Evolutionary conservation across 2,329 filamentous ascomycete species (phyloP).

Genomic region (Fusarium anguioides): DNA sequence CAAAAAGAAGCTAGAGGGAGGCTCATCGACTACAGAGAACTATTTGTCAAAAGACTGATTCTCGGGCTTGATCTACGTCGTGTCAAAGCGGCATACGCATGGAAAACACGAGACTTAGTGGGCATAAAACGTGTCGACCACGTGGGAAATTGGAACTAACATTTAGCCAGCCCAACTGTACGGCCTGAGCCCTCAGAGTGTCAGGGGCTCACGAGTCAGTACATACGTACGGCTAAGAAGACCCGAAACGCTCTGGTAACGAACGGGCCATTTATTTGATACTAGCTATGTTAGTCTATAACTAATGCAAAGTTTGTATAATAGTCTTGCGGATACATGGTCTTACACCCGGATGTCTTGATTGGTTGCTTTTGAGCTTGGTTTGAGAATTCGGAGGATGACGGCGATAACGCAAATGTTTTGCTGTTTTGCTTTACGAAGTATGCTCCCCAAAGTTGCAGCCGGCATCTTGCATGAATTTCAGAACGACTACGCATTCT

Average conservation of each 20-base stretch:
- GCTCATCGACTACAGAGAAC: too few species aligned
- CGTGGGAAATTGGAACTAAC: slow-evolving; percentile 7
- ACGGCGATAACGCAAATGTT: background rate
- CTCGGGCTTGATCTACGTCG: background rate
- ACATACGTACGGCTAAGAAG: background rate
- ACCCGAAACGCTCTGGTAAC: background rate
- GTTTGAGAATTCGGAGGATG: too few species aligned
- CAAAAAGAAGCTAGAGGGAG: background rate
- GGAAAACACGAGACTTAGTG: background rate
- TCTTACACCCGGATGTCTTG: background rate
- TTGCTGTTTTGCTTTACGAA: too few species aligned
- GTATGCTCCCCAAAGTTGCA: too few species aligned
- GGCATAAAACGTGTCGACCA: slow-evolving; percentile 19
- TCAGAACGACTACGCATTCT: background rate
- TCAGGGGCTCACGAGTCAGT: slow-evolving; percentile 15
- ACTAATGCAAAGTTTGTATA: background rate
- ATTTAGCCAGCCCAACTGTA: background rate
- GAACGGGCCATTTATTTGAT: background rate
- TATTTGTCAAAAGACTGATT: background rate
- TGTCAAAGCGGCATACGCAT: background rate
- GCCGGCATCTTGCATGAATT: background rate
- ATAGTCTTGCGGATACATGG: background rate
- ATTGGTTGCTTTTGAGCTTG: background rate
- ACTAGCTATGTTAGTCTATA: background rate
- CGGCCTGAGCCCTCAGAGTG: background rate